Evolutionary conservation across 768 basidiomycete species (phyloP).

Genomic region (Albatrellus ellisii): DNA sequence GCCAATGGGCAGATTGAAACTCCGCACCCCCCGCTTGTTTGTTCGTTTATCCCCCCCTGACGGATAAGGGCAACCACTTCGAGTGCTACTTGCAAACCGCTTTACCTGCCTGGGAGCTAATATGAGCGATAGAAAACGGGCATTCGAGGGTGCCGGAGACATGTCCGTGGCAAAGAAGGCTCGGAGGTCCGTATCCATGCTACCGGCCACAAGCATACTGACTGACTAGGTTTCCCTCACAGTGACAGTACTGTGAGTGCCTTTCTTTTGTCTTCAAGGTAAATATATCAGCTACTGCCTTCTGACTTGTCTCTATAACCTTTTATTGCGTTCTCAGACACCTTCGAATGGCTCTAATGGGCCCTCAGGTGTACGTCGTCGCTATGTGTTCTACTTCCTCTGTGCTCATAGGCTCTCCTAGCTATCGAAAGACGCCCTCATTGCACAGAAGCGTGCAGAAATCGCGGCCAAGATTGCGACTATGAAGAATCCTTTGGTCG

Average conservation of each 20-base stretch:
- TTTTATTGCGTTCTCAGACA: conserved; percentile 36
- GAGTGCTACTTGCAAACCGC: too few relatives aligned
- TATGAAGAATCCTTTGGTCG: conserved; percentile 13
- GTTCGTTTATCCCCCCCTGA: too few relatives aligned
- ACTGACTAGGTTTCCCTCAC: conserved; percentile 15
- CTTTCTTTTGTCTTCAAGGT: conserved; percentile 41
- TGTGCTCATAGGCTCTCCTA: conserved; percentile 14
- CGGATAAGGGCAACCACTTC: too few relatives aligned
- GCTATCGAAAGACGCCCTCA: conserved; percentile 48
- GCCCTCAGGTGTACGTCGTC: background rate
- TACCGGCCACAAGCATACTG: conserved; percentile 7
- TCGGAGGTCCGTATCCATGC: conserved; percentile 40
- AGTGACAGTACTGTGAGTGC: conserved; percentile 63
- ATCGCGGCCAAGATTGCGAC: conserved; percentile 78
- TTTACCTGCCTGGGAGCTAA: too few relatives aligned
- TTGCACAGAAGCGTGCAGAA: conserved; percentile 75
- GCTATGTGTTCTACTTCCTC: background rate
- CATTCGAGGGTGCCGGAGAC: conserved; percentile 6
- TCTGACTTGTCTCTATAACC: conserved; percentile 66
- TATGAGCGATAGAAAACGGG: conserved; percentile 14
- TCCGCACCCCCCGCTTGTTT: too few relatives aligned
- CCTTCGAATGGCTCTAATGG: conserved; percentile 29
- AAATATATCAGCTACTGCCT: conserved; percentile 44
- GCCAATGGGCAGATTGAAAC: too few relatives aligned
- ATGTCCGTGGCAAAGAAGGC: conserved; percentile 9